Evolutionary conservation across 495 filamentous ascomycete species (phyloP).

Genomic region (Aspergillus ostianus): DNA sequence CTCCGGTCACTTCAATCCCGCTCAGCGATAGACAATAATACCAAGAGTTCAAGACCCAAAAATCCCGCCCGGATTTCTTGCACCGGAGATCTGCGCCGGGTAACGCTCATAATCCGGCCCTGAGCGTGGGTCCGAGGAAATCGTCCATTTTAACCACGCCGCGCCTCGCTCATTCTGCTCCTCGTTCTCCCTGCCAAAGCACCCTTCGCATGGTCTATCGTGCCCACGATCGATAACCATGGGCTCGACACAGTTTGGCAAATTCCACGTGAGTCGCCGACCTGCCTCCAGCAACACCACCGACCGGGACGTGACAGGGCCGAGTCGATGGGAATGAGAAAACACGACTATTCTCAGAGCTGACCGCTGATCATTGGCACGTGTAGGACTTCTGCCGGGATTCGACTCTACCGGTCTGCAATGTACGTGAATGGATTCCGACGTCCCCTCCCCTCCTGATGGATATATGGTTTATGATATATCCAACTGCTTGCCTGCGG

Average conservation of each 20-base stretch:
- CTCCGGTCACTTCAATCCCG: background rate
- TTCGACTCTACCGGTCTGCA: slow-evolving; percentile 93
- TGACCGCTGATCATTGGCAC: slow-evolving; percentile 20
- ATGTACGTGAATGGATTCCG: slow-evolving; percentile 61
- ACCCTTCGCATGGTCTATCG: slow-evolving; percentile 21
- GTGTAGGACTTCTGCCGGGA: slow-evolving; percentile 89
- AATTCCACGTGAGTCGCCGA: slow-evolving; percentile 72
- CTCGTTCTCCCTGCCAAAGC: background rate
- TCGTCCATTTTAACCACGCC: slow-evolving; percentile 12
- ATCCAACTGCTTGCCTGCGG: background rate
- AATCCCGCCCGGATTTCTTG: slow-evolving; percentile 5
- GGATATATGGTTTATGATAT: background rate
- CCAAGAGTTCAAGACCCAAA: background rate
- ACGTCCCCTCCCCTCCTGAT: background rate
- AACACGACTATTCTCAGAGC: background rate
- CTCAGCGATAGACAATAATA: background rate
- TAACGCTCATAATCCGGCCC: slow-evolving; percentile 27
- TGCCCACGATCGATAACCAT: slow-evolving; percentile 30
- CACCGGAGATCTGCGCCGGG: slow-evolving; percentile 26
- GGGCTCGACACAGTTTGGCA: slow-evolving; percentile 76
- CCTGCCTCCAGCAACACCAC: background rate
- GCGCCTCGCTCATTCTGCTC: background rate
- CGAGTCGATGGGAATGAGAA: background rate
- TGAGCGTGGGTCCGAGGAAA: slow-evolving; percentile 33
- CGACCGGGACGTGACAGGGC: background rate